Evolutionary conservation across 768 basidiomycete genomes (phyloP), one percentile per base, ranked within the genome.

Genomic region (Pisolithus tinctorius): DNA sequence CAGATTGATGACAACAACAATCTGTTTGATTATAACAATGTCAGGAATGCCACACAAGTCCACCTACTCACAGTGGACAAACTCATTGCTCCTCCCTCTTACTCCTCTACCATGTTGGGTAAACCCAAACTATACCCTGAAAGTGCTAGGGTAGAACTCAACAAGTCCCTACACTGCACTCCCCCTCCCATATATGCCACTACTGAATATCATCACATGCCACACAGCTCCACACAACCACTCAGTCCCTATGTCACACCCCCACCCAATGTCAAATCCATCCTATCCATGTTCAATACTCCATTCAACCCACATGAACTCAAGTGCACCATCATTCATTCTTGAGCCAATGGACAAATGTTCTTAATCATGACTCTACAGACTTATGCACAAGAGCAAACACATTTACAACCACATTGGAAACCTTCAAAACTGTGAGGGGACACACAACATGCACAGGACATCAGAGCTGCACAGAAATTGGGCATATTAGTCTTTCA

Each of bases 21-120:
- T 20, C 20, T 20, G 96, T 93, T 90, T 62, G 96, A 98, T 69
- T 93, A 88, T 82, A 96, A 94, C 5, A 96, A 96, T 63, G 92
- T 98, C 59, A 91, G 83, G 49, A 99, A 99, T 65, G 85, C 94
- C 54, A 94, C 93, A 1, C 81, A 87, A 60, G 93, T 93, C 3
- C 96, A 99, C 66, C 72, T 99, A 14, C 80, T 98, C 47, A 95
- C 96, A 10, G 87, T 88, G 20, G 94, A 97, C 74, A 88, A 83
- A 63, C 81, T 99, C 39, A 75, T 74, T 45, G 70, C 75, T 11
- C 72, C 77, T 0, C 71, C 78, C 25, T 74, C 79, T 1, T 69
- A 74, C 20, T 20, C 20, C 20, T 20, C 20, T 20, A 20, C 20
- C 20, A 20, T 20, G 20, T 20, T 20, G 20, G 20, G 20, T 2